These are phyloP conservation scores for Rubroshorea leprosula DNA, from an alignment of 345 rosid genomes.

Conservation along the genomic window DNA sequence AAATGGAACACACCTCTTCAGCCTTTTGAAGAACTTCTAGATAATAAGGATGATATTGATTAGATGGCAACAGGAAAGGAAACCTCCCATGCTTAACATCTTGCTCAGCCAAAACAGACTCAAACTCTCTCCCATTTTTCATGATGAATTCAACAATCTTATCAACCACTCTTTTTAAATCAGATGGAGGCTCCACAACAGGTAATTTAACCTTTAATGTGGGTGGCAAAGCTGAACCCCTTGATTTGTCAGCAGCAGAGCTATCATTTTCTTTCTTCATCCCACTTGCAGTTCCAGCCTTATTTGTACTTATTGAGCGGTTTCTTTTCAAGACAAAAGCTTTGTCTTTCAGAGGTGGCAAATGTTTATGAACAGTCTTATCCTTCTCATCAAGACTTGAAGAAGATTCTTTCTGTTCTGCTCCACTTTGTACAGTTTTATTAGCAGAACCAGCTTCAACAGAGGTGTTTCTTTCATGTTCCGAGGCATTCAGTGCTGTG, in stretches of 20 bases:
- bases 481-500: conserved; percentile 29
- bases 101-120: conserved; percentile 76
- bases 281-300: conserved; percentile 38
- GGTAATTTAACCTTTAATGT: conserved; percentile 38
- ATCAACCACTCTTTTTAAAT: conserved; percentile 73
- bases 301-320: conserved; percentile 37
- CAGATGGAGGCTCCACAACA: conserved; percentile 78
- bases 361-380: conserved; percentile 29
- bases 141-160: conserved; percentile 90
- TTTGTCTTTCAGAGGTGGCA: conserved; percentile 39
- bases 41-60: conserved; percentile 65
- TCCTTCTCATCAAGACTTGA: conserved; percentile 24
- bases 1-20: conserved; percentile 47
- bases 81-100: conserved; percentile 77
- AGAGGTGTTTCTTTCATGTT: conserved; percentile 21
- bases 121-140: conserved; percentile 81
- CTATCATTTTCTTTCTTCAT: conserved; percentile 35
- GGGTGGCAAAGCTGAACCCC: conserved; percentile 26
- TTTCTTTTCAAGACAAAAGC: conserved; percentile 44
- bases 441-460: conserved; percentile 25
- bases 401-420: conserved; percentile 33
- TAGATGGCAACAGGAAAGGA: conserved; percentile 72
- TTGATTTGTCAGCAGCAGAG: conserved; percentile 30
- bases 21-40: conserved; percentile 59
- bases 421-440: conserved; percentile 28